A percentile compares a stretch with the other conserved stretches of the same genome.
Evolutionary conservation across 805 yeast genomes (phyloP).

Genomic region (Tetrapisispora iriomotensis): DNA sequence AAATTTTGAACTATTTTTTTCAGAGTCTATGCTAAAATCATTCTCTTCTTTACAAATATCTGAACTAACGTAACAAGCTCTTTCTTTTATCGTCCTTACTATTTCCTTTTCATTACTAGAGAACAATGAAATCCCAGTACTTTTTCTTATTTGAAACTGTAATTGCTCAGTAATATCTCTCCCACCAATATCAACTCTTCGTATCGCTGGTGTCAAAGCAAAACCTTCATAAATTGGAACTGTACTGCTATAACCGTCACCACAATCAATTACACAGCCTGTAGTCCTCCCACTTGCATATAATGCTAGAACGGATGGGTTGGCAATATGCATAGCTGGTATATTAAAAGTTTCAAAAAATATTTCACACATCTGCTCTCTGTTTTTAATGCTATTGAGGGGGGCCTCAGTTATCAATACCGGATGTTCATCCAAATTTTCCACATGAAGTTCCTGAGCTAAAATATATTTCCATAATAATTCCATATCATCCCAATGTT

Average conservation of each 20-base stretch:
- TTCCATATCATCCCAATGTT: slow-evolving; percentile 84
- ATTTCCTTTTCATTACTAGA: slow-evolving; percentile 78
- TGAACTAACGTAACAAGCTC: slow-evolving; percentile 52
- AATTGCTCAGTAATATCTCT: slow-evolving; percentile 73
- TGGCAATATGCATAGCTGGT: slow-evolving; percentile 91
- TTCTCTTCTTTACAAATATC: slow-evolving; percentile 51
- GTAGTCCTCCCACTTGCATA: slow-evolving; percentile 89
- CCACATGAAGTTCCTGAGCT: slow-evolving; percentile 42
- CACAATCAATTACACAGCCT: slow-evolving; percentile 82
- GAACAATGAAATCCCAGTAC: slow-evolving; percentile 51
- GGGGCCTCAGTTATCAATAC: slow-evolving; percentile 84
- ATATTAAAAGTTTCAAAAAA: slow-evolving; percentile 88
- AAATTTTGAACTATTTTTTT: slow-evolving; percentile 30
- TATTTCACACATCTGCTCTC: slow-evolving; percentile 85
- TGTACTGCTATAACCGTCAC: slow-evolving; percentile 83
- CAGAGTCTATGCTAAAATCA: slow-evolving; percentile 26
- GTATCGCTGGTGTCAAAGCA: slow-evolving; percentile 59
- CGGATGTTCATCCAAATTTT: slow-evolving; percentile 74
- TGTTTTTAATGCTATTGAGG: slow-evolving; percentile 69
- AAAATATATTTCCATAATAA: slow-evolving; percentile 64
- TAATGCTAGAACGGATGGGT: slow-evolving; percentile 76
- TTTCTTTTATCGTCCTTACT: slow-evolving; percentile 69
- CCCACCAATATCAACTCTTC: slow-evolving; percentile 76
- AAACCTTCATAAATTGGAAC: slow-evolving; percentile 91
- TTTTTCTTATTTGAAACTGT: slow-evolving; percentile 54